Conservation (phyloP, 2,329 filamentous ascomycete genomes). For the Ascocoryne sarcoides region DNA sequence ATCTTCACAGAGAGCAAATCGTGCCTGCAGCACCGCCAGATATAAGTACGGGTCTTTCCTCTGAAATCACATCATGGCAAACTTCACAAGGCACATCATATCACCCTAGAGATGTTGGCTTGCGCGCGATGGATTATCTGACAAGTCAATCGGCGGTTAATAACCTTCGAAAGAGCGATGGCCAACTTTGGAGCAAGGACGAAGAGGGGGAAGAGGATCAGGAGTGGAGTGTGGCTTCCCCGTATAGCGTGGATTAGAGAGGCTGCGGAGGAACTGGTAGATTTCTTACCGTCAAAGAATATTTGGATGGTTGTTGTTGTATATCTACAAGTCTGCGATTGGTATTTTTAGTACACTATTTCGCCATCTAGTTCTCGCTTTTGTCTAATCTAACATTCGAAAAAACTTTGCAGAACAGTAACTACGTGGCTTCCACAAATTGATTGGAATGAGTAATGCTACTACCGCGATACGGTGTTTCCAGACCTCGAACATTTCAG, state of each 20-base stretch:
- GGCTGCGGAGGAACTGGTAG: too few species aligned
- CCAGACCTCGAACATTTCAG: too few species aligned
- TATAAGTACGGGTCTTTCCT: not conserved
- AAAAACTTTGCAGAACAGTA: too few species aligned
- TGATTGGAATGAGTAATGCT: too few species aligned
- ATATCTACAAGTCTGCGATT: too few species aligned
- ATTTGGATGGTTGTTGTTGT: too few species aligned
- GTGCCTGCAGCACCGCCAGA: not conserved
- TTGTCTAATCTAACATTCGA: too few species aligned
- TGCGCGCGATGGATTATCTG: constrained; percentile 6
- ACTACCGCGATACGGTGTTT: too few species aligned
- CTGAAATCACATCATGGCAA: not conserved
- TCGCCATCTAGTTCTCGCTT: too few species aligned
- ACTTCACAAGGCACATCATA: not conserved
- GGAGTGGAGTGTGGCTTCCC: not conserved
- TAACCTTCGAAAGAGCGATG: not conserved
- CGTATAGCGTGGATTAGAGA: constrained; percentile 4
- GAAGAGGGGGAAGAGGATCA: not conserved
- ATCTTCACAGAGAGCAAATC: not conserved
- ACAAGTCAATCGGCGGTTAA: not conserved
- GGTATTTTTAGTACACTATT: too few species aligned
- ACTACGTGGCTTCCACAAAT: too few species aligned
- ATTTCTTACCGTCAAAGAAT: too few species aligned
- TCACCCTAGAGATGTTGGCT: not conserved
- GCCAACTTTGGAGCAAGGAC: not conserved